These are phyloP conservation scores for Lachancea fermentati DNA, from an alignment of 805 yeast genomes.

Conservation along the genomic window DNA sequence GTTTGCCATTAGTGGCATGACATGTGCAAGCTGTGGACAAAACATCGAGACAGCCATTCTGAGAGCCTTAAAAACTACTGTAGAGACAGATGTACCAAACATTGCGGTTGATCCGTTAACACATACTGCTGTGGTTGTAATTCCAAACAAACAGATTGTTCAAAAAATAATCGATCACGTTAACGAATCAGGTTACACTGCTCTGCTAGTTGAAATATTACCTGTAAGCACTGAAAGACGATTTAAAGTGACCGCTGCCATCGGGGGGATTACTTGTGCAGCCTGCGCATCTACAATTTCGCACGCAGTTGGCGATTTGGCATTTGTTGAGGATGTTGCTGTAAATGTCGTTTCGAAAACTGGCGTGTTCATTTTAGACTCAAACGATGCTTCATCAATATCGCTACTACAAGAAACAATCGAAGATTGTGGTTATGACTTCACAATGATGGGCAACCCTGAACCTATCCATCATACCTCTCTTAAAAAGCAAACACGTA, in stretches of 20 bases:
- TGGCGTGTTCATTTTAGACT: slow-evolving; percentile 55
- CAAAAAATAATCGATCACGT: slow-evolving; percentile 41
- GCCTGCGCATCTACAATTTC: slow-evolving; percentile 59
- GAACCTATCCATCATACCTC: slow-evolving; percentile 42
- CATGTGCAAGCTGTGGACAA: slow-evolving; percentile 57
- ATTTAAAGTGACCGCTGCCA: slow-evolving; percentile 50
- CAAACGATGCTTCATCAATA: slow-evolving; percentile 33
- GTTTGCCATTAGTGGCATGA: slow-evolving; percentile 59
- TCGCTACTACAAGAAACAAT: slow-evolving; percentile 43
- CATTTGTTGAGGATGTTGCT: slow-evolving; percentile 48
- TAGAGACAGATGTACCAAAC: slow-evolving; percentile 17
- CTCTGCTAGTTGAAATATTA: slow-evolving; percentile 50
- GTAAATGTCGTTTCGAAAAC: slow-evolving; percentile 56
- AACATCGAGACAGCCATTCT: slow-evolving; percentile 42
- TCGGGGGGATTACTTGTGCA: slow-evolving; percentile 74
- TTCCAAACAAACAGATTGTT: slow-evolving; percentile 48
- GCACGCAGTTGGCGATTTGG: slow-evolving; percentile 40
- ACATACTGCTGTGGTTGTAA: slow-evolving; percentile 47
- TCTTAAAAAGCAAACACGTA: slow-evolving; percentile 46
- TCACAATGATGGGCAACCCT: slow-evolving; percentile 40
- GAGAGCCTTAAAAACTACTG: slow-evolving; percentile 10
- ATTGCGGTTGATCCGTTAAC: slow-evolving; percentile 48
- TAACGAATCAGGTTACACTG: slow-evolving; percentile 42
- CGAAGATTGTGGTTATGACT: slow-evolving; percentile 66
- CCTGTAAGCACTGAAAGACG: slow-evolving; percentile 49